A percentile compares a stretch with the other conserved stretches of the same genome.
phyloP scores from a whole-genome alignment of 495 filamentous ascomycete species.

The Neurospora tetrasperma region DNA sequence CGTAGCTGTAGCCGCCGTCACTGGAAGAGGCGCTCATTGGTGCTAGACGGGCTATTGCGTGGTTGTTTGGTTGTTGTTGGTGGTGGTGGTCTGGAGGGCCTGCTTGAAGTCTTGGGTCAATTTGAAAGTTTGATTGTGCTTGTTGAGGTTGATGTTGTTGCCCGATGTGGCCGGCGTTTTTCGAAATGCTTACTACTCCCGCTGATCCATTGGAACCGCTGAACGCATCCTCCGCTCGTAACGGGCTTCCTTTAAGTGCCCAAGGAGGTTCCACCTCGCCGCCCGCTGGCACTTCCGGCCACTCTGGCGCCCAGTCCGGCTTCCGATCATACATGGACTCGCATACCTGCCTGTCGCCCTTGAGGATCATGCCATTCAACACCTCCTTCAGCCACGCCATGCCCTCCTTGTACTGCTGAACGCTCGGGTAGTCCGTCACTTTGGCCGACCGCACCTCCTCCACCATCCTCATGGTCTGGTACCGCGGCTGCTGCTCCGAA shows the following conservation, averaged over 20 bases:
- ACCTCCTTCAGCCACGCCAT: conserved; percentile 8
- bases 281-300: background rate
- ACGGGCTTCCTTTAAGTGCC: background rate
- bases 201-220: background rate
- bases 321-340: conserved; percentile 11
- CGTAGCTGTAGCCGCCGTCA: background rate
- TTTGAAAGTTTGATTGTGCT: background rate
- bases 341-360: conserved; percentile 11
- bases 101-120: background rate
- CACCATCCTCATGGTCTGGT: conserved; percentile 10
- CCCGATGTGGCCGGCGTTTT: background rate
- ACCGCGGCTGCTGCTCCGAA: background rate
- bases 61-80: background rate
- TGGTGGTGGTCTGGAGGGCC: background rate
- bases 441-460: conserved; percentile 12
- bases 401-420: conserved; percentile 6
- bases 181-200: background rate
- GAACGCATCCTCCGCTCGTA: background rate
- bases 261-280: background rate
- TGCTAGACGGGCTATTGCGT: background rate
- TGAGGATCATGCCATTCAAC: conserved; percentile 9
- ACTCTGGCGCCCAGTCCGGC: conserved; percentile 8
- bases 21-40: background rate
- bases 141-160: background rate
- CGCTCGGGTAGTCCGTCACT: conserved; percentile 2